These are phyloP conservation scores for Chenopodium suecicum DNA, from an alignment of 148 eudicot species.

Conservation along the genomic window DNA sequence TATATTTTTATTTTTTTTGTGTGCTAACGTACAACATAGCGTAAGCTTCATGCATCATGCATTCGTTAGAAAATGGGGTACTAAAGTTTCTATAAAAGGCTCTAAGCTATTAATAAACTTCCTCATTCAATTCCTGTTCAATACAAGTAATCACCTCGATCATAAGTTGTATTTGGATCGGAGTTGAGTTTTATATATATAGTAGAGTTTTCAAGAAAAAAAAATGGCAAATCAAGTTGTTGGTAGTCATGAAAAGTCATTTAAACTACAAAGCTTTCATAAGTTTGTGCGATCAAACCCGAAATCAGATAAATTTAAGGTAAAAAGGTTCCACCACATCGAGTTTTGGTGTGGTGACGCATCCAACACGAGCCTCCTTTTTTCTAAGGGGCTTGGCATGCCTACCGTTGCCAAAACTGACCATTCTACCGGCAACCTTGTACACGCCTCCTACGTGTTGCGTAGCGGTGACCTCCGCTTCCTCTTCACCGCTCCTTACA, in stretches of 20 bases:
- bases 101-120: too few species aligned
- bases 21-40: too few species aligned
- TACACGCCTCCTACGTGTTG: constrained; percentile 68
- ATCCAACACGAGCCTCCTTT: constrained; percentile 66
- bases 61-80: too few species aligned
- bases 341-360: constrained; percentile 91
- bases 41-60: too few species aligned
- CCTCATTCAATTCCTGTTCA: too few species aligned
- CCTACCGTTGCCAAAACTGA: constrained; percentile 74
- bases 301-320: constrained; percentile 53
- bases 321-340: constrained; percentile 70
- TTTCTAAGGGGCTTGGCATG: constrained; percentile 83
- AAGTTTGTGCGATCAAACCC: constrained; percentile 47
- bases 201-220: too few species aligned
- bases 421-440: constrained; percentile 73
- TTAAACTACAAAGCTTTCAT: constrained; percentile 29
- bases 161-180: too few species aligned
- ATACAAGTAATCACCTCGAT: too few species aligned
- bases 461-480: constrained; percentile 55
- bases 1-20: too few species aligned
- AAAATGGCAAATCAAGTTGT: neutral
- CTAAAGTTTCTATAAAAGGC: too few species aligned
- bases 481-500: constrained; percentile 92
- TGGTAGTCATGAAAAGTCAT: constrained; percentile 1
- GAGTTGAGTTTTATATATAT: too few species aligned